A percentile compares a stretch with the other conserved stretches of the same genome.
Evolutionary conservation across 2,329 filamentous ascomycete genomes (phyloP).

Genomic region (Ophiostoma piceae): DNA sequence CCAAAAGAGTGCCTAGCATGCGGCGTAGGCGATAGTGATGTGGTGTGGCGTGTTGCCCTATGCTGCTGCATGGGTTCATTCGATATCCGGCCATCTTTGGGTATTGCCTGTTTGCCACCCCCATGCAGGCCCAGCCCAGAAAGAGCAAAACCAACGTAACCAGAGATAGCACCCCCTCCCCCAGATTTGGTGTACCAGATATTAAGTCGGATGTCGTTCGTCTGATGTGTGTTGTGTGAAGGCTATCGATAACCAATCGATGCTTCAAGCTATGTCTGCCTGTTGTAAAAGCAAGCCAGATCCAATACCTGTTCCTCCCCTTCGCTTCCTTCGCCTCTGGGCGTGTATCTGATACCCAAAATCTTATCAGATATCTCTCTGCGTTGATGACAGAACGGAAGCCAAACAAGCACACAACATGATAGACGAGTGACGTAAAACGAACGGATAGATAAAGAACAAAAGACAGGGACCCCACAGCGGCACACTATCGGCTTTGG

Average conservation of each 20-base stretch:
- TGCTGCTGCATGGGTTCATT: neutral
- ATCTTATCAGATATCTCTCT: neutral
- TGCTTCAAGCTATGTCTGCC: neutral
- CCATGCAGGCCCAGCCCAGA: neutral
- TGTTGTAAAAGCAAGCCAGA: neutral
- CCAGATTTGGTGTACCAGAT: neutral
- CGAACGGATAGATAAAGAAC: neutral
- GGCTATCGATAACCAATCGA: neutral
- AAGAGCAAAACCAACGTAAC: neutral
- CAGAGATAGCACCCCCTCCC: neutral
- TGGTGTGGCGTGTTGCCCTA: neutral
- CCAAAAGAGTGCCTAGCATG: neutral
- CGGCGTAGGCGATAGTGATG: neutral
- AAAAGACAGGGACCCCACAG: neutral
- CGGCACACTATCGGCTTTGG: neutral
- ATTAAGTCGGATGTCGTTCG: neutral
- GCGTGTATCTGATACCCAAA: neutral
- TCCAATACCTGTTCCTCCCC: neutral
- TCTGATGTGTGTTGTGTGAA: neutral
- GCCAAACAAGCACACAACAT: neutral
- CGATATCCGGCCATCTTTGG: neutral
- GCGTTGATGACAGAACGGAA: neutral
- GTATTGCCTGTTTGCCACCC: constrained; percentile 5
- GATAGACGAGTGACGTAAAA: neutral
- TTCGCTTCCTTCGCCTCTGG: neutral